These are phyloP conservation scores for Gyrodon lividus DNA, from an alignment of 768 basidiomycete genomes.

Conservation along the genomic window DNA sequence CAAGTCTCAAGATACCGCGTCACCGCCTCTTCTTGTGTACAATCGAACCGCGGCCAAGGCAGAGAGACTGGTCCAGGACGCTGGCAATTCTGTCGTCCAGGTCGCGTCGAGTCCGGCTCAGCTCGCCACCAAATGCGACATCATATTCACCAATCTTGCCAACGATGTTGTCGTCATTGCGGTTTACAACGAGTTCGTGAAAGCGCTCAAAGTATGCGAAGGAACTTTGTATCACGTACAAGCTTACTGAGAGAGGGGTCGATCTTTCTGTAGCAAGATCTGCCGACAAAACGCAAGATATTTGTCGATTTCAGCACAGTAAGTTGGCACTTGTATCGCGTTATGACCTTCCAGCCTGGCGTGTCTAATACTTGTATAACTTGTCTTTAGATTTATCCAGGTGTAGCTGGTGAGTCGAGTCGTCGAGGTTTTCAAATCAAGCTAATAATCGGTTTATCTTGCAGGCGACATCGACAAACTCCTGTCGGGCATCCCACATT, in stretches of 20 bases:
- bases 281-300: conserved; percentile 52
- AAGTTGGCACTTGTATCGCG: conserved; percentile 17
- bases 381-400: conserved; percentile 44
- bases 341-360: neutral
- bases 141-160: conserved; percentile 68
- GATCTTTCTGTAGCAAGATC: conserved; percentile 27
- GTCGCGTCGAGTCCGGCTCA: conserved; percentile 54
- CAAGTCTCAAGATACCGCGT: conserved; percentile 29
- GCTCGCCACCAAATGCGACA: conserved; percentile 59
- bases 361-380: neutral
- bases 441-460: neutral
- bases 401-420: conserved; percentile 37
- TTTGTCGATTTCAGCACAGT: conserved; percentile 82
- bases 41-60: conserved; percentile 61
- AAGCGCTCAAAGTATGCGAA: conserved; percentile 48
- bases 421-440: neutral
- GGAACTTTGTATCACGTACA: neutral
- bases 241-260: neutral
- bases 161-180: conserved; percentile 63
- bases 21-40: conserved; percentile 62
- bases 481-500: conserved; percentile 52
- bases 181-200: conserved; percentile 54
- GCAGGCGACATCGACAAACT: conserved; percentile 62
- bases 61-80: conserved; percentile 48
- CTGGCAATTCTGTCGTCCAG: conserved; percentile 51